Conservation (phyloP, 108 stramenopile genomes). For the Skeletonema grethae region DNA sequence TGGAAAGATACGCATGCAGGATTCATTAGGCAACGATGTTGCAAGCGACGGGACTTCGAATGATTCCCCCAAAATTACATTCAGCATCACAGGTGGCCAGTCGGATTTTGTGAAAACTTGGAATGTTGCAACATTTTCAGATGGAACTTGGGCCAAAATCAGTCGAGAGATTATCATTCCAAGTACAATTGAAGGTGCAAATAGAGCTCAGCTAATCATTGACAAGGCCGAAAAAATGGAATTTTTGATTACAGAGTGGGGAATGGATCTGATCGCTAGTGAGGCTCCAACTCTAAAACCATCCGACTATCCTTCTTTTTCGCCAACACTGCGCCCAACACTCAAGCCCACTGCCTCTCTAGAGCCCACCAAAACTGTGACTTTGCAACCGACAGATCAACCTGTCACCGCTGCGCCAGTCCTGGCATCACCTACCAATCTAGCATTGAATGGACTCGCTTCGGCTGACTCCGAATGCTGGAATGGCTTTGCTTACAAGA, state of each 20-base stretch:
- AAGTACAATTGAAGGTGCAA: neutral
- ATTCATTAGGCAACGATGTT: slow-evolving; percentile 4
- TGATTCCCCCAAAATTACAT: neutral
- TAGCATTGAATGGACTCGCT: slow-evolving; percentile 4
- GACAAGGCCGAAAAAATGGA: slow-evolving; percentile 15
- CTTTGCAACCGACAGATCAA: neutral
- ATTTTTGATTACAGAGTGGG: slow-evolving; percentile 15
- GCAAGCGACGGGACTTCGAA: slow-evolving; percentile 11
- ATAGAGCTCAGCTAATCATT: slow-evolving; percentile 7
- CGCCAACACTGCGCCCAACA: neutral
- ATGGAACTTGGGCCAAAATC: slow-evolving; percentile 6
- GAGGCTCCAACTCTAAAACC: neutral
- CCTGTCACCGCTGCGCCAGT: neutral
- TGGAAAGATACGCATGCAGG: slow-evolving; percentile 25
- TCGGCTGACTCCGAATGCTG: slow-evolving; percentile 7
- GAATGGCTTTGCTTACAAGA: slow-evolving; percentile 11
- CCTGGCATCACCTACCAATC: neutral
- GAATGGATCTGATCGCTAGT: slow-evolving; percentile 4
- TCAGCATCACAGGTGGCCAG: neutral
- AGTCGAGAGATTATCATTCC: neutral
- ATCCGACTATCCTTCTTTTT: neutral
- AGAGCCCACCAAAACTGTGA: neutral
- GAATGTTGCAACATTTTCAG: neutral
- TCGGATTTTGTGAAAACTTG: neutral
- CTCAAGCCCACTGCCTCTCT: neutral